Base-by-base conservation (phyloP, 2,329 filamentous ascomycete species). In the Penicillium sp. region DNA sequence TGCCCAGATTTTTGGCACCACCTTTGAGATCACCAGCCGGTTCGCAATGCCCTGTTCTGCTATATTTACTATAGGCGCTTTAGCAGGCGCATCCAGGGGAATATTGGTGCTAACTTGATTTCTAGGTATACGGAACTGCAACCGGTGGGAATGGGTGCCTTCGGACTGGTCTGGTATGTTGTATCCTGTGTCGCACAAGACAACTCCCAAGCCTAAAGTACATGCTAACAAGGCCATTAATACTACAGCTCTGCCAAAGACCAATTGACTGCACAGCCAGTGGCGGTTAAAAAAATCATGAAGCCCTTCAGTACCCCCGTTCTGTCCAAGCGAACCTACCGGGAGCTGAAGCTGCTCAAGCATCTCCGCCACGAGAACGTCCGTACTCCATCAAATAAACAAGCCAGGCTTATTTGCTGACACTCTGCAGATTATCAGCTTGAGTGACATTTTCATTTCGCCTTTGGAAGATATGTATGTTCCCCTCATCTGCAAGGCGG, bases 201-300 rank as follows among this genome's bases (percentile, higher is more conserved):
- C 15, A 23, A 23, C 41, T 23, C 31, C 38, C 29, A 46, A 19
- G 15, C 15, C 46, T 6, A 47, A 46, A 13, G 12, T 38, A 19
- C 7, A 29, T 51, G 53, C 65, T 71, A 60, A 71, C 45, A 31
- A 42, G 49, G 54, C 50, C 40, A 35, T 33, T 27, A 51, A 47
- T 38, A 46, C 40, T 62, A 68, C 75, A 97, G 93, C 80, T 97
- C 94, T 64, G 94, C 94, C 58, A 93, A 92, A 80, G 94, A 99
- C 77, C 93, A 97, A 81, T 91, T 99, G 78, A 97, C 94, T 60
- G 90, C 86, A 75, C 93, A 97, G 78, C 92, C 93, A 78, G 94
- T 99, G 61, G 94, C 94, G 59, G 93, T 99, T 75, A 99, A 99
- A 86, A 99, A 99, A 86, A 99, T 99, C 74, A 97, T 99, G 93